phyloP scores from a whole-genome alignment of 805 yeast genomes.

The Candida corydali region DNA sequence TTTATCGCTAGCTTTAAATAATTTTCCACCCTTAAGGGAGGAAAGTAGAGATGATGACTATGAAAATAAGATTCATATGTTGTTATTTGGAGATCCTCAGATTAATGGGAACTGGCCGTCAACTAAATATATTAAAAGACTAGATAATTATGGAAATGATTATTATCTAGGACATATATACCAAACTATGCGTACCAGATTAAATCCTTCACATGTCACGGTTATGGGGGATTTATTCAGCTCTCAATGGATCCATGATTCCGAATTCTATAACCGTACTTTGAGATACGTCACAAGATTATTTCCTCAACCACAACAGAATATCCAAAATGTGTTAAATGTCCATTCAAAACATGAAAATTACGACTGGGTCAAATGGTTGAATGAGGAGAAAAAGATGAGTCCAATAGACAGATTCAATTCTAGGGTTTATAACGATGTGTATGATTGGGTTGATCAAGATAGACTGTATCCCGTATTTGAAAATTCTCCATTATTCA shows the following conservation, averaged over 20 bases:
- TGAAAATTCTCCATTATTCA: slow-evolving; percentile 62
- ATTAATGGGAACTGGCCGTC: slow-evolving; percentile 81
- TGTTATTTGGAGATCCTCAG: slow-evolving; percentile 96
- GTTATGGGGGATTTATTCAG: slow-evolving; percentile 93
- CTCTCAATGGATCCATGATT: slow-evolving; percentile 90
- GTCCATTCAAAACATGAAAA: slow-evolving; percentile 46
- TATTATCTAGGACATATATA: slow-evolving; percentile 83
- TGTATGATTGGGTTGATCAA: slow-evolving; percentile 60
- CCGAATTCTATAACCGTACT: slow-evolving; percentile 80
- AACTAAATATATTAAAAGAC: slow-evolving; percentile 65
- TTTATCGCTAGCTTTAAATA: slow-evolving; percentile 14
- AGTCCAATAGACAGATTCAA: slow-evolving; percentile 30
- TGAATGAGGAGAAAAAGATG: slow-evolving; percentile 37
- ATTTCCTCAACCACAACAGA: slow-evolving; percentile 54
- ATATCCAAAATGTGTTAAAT: slow-evolving; percentile 46
- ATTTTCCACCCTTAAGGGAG: slow-evolving; percentile 16
- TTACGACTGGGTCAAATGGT: slow-evolving; percentile 50
- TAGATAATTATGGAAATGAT: slow-evolving; percentile 91
- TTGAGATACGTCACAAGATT: slow-evolving; percentile 67
- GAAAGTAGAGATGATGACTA: slow-evolving; percentile 7
- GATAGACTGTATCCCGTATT: slow-evolving; percentile 27
- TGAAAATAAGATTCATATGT: slow-evolving; percentile 45
- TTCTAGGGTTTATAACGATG: slow-evolving; percentile 46
- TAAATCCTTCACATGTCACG: slow-evolving; percentile 75
- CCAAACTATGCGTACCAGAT: slow-evolving; percentile 53